A percentile compares a stretch with the other conserved stretches of the same genome.
phyloP scores from a whole-genome alignment of 2,329 filamentous ascomycete genomes.

The Alternaria incomplexa region DNA sequence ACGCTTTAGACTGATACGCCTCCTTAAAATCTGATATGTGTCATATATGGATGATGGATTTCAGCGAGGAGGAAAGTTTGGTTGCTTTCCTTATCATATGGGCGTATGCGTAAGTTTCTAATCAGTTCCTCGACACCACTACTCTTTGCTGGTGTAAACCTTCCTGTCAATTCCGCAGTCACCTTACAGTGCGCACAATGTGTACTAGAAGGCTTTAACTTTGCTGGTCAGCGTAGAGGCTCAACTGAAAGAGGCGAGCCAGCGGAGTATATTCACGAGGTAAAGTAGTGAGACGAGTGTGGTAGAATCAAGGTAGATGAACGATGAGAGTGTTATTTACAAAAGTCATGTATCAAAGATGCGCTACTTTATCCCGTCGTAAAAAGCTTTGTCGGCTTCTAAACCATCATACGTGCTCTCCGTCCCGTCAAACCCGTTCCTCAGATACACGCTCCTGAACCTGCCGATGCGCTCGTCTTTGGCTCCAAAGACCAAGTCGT shows the following conservation, averaged over 20 bases:
- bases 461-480: conserved; percentile 21
- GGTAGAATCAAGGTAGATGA: not conserved
- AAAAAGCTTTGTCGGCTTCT: not conserved
- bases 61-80: not conserved
- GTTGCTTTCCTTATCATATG: not conserved
- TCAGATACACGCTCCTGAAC: conserved; percentile 30
- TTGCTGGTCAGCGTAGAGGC: not conserved
- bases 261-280: not conserved
- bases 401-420: conserved; percentile 13
- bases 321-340: not conserved
- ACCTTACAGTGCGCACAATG: not conserved
- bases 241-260: not conserved
- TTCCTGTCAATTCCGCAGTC: not conserved
- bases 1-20: not conserved
- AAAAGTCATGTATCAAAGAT: not conserved
- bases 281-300: not conserved
- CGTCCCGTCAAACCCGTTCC: conserved; percentile 25
- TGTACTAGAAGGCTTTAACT: not conserved
- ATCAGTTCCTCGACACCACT: not conserved
- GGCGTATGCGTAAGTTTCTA: not conserved
- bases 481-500: conserved; percentile 26
- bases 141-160: not conserved
- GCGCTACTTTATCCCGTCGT: not conserved
- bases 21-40: not conserved
- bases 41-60: not conserved